These are phyloP conservation scores for Globisporangium okanoganense DNA, from an alignment of 352 stramenopile genomes.

Conservation along the genomic window DNA sequence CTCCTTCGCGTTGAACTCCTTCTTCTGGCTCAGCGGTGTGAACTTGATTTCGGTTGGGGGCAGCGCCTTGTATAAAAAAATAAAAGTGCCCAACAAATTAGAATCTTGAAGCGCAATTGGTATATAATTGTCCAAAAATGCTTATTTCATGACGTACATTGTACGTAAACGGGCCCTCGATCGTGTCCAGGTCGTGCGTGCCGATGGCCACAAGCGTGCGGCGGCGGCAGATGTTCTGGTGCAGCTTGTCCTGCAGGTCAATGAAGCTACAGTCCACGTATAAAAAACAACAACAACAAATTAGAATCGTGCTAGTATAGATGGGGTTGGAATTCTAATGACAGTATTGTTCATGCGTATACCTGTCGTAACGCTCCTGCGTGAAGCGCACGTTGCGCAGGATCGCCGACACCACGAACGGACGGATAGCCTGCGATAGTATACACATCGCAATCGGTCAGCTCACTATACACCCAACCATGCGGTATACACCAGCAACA, in stretches of 20 bases:
- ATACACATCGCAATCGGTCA: not conserved
- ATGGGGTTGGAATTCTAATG: not conserved
- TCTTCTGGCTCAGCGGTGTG: conserved; percentile 91
- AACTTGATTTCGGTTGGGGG: conserved; percentile 95
- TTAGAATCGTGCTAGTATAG: not conserved
- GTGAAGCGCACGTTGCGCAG: conserved; percentile 96
- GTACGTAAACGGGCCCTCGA: conserved; percentile 93
- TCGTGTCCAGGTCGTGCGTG: conserved; percentile 98
- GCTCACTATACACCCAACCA: not conserved
- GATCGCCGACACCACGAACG: conserved; percentile 97
- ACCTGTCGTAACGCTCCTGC: conserved; percentile 93
- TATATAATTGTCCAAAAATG: not conserved
- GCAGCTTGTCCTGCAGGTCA: conserved; percentile 99
- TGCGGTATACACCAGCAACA: not conserved
- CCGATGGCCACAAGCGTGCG: conserved; percentile 99
- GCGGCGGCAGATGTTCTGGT: conserved; percentile 99
- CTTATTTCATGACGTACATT: conserved; percentile 40
- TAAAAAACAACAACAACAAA: not conserved
- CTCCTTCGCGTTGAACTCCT: conserved; percentile 92
- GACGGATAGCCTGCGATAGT: conserved; percentile 79
- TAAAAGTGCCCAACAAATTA: not conserved
- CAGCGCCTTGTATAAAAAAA: conserved; percentile 63
- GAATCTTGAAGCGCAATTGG: not conserved
- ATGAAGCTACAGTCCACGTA: conserved; percentile 90
- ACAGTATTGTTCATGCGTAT: not conserved